Base-by-base conservation (phyloP, 2,329 filamentous ascomycete genomes). In the Exserohilum rostratum region DNA sequence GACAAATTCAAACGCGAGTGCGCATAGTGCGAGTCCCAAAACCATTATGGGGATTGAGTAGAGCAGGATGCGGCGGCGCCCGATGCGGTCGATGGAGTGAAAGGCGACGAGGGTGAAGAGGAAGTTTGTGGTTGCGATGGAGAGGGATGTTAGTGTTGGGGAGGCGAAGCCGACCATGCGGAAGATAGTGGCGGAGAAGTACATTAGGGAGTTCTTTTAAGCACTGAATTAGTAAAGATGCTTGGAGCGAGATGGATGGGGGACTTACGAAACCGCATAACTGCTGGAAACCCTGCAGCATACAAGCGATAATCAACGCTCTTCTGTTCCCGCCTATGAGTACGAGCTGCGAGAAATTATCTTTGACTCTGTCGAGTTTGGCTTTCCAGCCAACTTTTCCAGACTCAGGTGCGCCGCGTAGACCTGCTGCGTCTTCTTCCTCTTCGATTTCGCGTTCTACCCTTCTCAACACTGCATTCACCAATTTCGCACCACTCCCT, bases 211-310 rank as follows among this genome's bases (percentile, higher is more conserved):
- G 65, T 80, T 80, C 76, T 77, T 47, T 18, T 13, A 27, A 25
- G 13, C 7, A 12, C n/a, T n/a, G n/a, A n/a, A n/a, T n/a, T n/a
- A n/a, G n/a, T n/a, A 46, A 11, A 13, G 11, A 20, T 5, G 10
- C 6, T 18, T 27, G 10, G 20, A 46, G 31, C 25, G 6, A 22
- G 13, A 27, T 17, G 39, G 15, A 18, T 22, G 2, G 13, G 3
- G 25, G 7, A 66, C 71, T 60, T 67, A 76, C 72, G 57, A 77
- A 77, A 17, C 75, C 92, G 67, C 90, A 95, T 1, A 96, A 82
- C 73, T 98, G 93, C 76, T 97, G 93, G 6, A 96, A 79, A 0
- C 87, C 91, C 69, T 97, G 93, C 2, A 97, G 81, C 60, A 95
- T 83, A 75, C 92, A 96, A 1, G 93, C 91, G 70, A 97, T 95